Base-by-base conservation (phyloP, 1,139 yeast genomes). In the Geotrichum carabidarum region DNA sequence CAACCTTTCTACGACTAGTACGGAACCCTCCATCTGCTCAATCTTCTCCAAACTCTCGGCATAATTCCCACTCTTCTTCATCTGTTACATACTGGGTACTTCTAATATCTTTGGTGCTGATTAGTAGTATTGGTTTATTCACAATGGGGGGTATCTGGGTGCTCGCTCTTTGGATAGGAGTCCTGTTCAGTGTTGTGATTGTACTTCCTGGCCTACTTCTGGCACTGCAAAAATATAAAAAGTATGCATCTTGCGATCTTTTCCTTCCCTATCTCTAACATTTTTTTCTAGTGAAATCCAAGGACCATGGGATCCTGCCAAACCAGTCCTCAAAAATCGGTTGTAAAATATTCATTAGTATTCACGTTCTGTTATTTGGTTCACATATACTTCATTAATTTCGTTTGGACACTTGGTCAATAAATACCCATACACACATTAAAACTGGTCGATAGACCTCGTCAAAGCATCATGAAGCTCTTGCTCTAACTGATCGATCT, bases 221-320 rank as follows among this genome's bases (percentile, higher is more conserved):
- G 53, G 78, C 78, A 44, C 71, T 89, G 42, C 96, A 89, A 65
- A 79, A 82, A 69, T 88, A 88, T 66, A 89, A 89, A 68, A 87
- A 88, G 47, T 44, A 44, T 44, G 38, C 11, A 32, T 44, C 27
- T 44, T 5, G 44, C 17, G 14, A n/a, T 34, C 4, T 37, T 8
- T n/a, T 22, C 32, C 17, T 17, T 17, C 15, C 6, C 27, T 17
- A 4, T 34, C 32, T 44, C 47, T 44, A 32, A 17, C 27, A 12
- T 32, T 12, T 6, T 22, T 32, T 14, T 32, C 27, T 44, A 44
- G 47, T 67, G 96, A 88, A 67, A 74, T 89, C 55, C 91, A 86
- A 69, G 96, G 96, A 0, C 96, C 96, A 0, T 89, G 96, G 96
- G 96, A 89, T 68, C 83, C 86, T 1, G 96, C 95, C 11, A 81